Conservation (phyloP, 805 yeast species). For the Candida glaebosa region DNA sequence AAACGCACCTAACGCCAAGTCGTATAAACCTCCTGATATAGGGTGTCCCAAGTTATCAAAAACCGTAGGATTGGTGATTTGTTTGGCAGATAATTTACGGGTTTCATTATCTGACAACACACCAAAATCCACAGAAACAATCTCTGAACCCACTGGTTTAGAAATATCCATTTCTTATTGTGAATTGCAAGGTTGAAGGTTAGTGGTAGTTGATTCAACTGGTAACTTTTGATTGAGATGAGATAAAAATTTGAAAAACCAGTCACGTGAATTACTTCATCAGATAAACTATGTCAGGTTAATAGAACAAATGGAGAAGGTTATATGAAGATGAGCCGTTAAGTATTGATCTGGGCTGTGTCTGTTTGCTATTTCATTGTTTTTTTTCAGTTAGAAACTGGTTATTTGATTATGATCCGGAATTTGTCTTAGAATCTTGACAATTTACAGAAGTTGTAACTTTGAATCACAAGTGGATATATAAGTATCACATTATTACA, state of each 20-base stretch:
- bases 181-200: background rate
- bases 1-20: slow-evolving; percentile 93
- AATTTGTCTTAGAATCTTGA: no score
- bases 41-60: slow-evolving; percentile 97
- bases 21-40: slow-evolving; percentile 88
- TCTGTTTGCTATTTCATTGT: no score
- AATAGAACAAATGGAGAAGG: no score
- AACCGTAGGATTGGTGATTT: slow-evolving; percentile 92
- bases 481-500: no score
- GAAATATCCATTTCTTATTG: slow-evolving; percentile 77
- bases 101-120: slow-evolving; percentile 80
- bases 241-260: slow-evolving; percentile 8
- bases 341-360: no score
- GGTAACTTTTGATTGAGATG: slow-evolving; percentile 1
- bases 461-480: no score
- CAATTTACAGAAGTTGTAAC: no score
- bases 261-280: slow-evolving; percentile 1
- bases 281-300: no score
- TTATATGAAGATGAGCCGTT: no score
- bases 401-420: no score
- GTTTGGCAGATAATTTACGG: slow-evolving; percentile 85
- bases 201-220: background rate
- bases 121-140: slow-evolving; percentile 88
- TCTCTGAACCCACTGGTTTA: slow-evolving; percentile 93
- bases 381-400: no score